These are phyloP conservation scores for Henningerozyma blattae DNA, from an alignment of 805 yeast species.

Conservation along the genomic window DNA sequence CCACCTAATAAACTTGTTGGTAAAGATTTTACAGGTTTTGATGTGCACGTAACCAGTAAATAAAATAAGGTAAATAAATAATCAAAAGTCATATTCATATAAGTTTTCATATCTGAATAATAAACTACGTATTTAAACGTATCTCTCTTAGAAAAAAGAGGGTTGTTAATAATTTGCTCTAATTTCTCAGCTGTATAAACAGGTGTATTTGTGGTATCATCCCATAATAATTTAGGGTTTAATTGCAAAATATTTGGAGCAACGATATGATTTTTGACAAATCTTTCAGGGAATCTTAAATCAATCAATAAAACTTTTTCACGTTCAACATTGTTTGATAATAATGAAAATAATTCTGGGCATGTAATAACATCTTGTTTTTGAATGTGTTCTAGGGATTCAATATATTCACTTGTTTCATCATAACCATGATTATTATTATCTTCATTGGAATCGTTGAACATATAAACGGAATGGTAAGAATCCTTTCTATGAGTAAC, in stretches of 20 bases:
- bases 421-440: conserved; percentile 5
- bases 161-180: conserved; percentile 16
- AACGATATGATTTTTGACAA: conserved; percentile 25
- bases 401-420: conserved; percentile 9
- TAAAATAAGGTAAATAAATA: conserved; percentile 23
- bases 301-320: conserved; percentile 27
- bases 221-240: conserved; percentile 28
- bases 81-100: conserved; percentile 21
- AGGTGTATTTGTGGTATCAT: conserved; percentile 16
- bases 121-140: conserved; percentile 27
- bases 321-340: conserved; percentile 37
- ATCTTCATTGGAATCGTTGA: conserved; percentile 15
- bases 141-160: conserved; percentile 20
- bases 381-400: conserved; percentile 18
- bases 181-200: conserved; percentile 23
- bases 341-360: conserved; percentile 31
- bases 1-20: conserved; percentile 33
- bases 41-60: conserved; percentile 16
- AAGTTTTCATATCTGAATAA: conserved; percentile 28
- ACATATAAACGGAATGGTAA: conserved; percentile 30
- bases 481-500: conserved; percentile 28
- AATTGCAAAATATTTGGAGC: conserved; percentile 28
- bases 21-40: conserved; percentile 7
- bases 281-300: conserved; percentile 26
- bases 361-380: conserved; percentile 43